Conservation (phyloP, 2,329 filamentous ascomycete species). For the Fusarium equiseti region DNA sequence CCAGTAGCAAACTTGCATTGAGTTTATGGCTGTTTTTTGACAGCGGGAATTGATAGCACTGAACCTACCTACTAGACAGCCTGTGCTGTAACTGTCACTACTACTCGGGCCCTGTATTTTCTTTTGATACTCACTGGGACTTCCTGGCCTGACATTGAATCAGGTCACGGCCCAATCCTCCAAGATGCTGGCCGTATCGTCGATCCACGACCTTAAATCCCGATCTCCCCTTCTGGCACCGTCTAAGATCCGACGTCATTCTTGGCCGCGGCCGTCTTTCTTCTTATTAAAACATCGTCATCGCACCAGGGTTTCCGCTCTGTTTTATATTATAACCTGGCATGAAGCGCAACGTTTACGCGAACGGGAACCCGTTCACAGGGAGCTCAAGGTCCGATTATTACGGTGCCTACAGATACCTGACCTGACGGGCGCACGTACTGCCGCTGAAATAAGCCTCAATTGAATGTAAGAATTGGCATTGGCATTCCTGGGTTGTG, state of each 20-base stretch:
- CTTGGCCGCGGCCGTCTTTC: slow-evolving; percentile 25
- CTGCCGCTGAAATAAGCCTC: slow-evolving; percentile 38
- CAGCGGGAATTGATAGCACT: slow-evolving; percentile 7
- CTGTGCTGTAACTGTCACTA: background rate
- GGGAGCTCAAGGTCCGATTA: background rate
- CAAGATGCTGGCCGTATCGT: slow-evolving; percentile 31
- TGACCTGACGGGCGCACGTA: slow-evolving; percentile 9
- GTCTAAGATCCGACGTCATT: slow-evolving; percentile 45
- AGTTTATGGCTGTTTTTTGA: slow-evolving; percentile 5
- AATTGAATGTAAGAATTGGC: background rate
- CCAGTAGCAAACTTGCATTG: slow-evolving; percentile 17
- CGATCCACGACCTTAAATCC: slow-evolving; percentile 46
- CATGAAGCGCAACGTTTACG: slow-evolving; percentile 9
- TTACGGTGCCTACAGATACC: background rate
- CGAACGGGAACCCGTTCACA: slow-evolving; percentile 7
- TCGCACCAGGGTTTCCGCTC: slow-evolving; percentile 16
- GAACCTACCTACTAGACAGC: background rate
- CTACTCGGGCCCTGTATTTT: slow-evolving; percentile 8
- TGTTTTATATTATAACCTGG: slow-evolving; percentile 26
- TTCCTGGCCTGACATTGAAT: slow-evolving; percentile 9
- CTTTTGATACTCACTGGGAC: background rate
- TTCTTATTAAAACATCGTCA: slow-evolving; percentile 40
- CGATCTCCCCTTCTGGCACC: slow-evolving; percentile 41
- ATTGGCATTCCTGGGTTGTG: background rate
- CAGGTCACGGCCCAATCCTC: slow-evolving; percentile 17